phyloP scores from a whole-genome alignment of 164 flowering plant genomes.

The Paratinospora sagittata region DNA sequence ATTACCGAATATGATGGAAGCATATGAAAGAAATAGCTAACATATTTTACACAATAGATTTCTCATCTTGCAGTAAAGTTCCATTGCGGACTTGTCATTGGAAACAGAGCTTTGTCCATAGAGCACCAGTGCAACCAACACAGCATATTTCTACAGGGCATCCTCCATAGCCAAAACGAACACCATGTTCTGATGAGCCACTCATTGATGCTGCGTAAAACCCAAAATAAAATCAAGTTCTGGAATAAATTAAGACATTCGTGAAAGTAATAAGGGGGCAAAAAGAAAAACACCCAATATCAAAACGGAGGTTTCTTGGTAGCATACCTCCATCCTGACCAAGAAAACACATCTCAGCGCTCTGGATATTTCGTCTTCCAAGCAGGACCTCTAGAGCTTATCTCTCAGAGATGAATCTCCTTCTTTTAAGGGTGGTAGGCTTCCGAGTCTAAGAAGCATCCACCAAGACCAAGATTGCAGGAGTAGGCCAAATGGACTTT shows the following conservation, averaged over 20 bases:
- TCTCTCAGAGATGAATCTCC: not conserved
- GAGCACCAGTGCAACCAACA: not conserved
- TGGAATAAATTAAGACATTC: not conserved
- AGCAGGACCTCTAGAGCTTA: not conserved
- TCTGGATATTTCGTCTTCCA: constrained; percentile 11
- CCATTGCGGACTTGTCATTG: not conserved
- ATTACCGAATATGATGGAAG: not conserved
- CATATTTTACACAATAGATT: constrained; percentile 1
- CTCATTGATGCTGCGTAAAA: not conserved
- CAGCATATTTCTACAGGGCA: not conserved
- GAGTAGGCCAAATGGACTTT: constrained; percentile 12
- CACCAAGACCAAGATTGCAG: constrained; percentile 24
- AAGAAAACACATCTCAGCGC: constrained; percentile 16
- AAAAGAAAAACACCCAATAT: not conserved
- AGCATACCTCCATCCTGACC: constrained; percentile 20
- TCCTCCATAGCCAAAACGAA: not conserved
- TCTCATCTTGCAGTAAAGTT: not conserved
- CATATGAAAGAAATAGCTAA: not conserved
- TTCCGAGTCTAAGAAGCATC: constrained; percentile 29
- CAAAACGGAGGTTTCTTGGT: not conserved
- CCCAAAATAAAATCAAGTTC: not conserved
- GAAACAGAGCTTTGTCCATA: not conserved
- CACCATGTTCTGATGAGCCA: not conserved
- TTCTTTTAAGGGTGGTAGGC: constrained; percentile 2
- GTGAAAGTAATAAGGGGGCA: not conserved